Evolutionary conservation across 306 rosid genomes (phyloP).

Genomic region (Oemleria cerasiformis): DNA sequence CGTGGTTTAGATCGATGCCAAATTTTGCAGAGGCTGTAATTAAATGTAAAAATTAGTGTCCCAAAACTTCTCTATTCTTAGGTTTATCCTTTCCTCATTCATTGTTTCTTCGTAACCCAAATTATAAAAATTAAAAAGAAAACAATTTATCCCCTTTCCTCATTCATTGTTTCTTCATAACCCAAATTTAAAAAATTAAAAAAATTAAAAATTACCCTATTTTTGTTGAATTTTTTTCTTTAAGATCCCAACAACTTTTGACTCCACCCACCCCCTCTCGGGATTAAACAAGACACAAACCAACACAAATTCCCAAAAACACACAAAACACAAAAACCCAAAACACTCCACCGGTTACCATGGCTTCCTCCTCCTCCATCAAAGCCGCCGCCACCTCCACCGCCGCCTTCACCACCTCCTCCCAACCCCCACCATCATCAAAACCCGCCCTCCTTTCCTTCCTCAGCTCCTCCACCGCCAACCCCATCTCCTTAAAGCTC

Average conservation of each 20-base stretch:
- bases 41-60: not conserved
- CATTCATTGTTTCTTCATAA: too few species aligned
- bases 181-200: not conserved
- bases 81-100: not conserved
- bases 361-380: conserved; percentile 49
- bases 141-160: too few species aligned
- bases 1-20: not conserved
- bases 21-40: not conserved
- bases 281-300: not conserved
- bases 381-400: conserved; percentile 29
- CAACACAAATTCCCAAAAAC: not conserved
- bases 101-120: not conserved
- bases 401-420: conserved; percentile 9
- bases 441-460: conserved; percentile 41
- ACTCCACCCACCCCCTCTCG: not conserved
- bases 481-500: conserved; percentile 25
- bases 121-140: not conserved
- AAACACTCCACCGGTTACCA: conserved; percentile 17
- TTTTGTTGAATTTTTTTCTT: not conserved
- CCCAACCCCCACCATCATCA: conserved; percentile 11
- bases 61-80: conserved; percentile 4
- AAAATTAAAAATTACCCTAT: not conserved
- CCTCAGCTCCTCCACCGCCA: conserved; percentile 26
- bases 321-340: not conserved
- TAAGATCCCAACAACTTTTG: conserved; percentile 7